phyloP scores from a whole-genome alignment of 441 rosid genomes.

The Pelargonium myrrhifolium region DNA sequence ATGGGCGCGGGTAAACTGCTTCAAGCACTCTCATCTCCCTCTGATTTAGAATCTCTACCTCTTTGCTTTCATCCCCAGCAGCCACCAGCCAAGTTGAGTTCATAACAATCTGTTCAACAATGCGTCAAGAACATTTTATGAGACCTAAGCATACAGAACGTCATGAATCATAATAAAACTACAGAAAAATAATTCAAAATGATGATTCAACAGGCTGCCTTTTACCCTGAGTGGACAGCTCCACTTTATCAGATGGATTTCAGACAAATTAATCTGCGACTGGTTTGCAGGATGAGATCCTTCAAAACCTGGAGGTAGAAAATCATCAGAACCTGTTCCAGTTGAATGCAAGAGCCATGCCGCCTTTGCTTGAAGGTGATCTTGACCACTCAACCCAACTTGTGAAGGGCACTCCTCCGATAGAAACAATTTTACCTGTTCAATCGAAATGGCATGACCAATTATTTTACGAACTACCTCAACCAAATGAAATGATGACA shows the following conservation, averaged over 20 bases:
- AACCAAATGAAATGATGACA: neutral
- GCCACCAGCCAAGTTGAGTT: slow-evolving; percentile 54
- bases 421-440: slow-evolving; percentile 69
- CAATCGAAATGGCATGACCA: slow-evolving; percentile 16
- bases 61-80: slow-evolving; percentile 77
- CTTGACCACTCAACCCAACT: slow-evolving; percentile 72
- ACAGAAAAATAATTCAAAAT: slow-evolving; percentile 2
- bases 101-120: slow-evolving; percentile 38
- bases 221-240: slow-evolving; percentile 63
- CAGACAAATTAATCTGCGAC: slow-evolving; percentile 50
- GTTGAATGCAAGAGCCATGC: slow-evolving; percentile 45
- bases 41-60: slow-evolving; percentile 48
- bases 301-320: slow-evolving; percentile 89
- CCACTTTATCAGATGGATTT: slow-evolving; percentile 69
- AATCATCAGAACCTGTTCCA: slow-evolving; percentile 45
- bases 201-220: slow-evolving; percentile 13
- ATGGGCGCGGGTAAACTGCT: slow-evolving; percentile 71
- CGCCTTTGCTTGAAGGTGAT: slow-evolving; percentile 89
- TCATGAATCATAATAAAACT: slow-evolving; percentile 13
- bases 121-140: slow-evolving; percentile 10
- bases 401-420: slow-evolving; percentile 87
- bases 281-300: slow-evolving; percentile 48
- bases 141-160: slow-evolving; percentile 16
- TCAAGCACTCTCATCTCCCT: slow-evolving; percentile 78
- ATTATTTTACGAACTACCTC: slow-evolving; percentile 4